Evolutionary conservation across 1,284 basidiomycete species (phyloP), one percentile per base, ranked within the genome.

Genomic region (Ceratobasidium sp.): DNA sequence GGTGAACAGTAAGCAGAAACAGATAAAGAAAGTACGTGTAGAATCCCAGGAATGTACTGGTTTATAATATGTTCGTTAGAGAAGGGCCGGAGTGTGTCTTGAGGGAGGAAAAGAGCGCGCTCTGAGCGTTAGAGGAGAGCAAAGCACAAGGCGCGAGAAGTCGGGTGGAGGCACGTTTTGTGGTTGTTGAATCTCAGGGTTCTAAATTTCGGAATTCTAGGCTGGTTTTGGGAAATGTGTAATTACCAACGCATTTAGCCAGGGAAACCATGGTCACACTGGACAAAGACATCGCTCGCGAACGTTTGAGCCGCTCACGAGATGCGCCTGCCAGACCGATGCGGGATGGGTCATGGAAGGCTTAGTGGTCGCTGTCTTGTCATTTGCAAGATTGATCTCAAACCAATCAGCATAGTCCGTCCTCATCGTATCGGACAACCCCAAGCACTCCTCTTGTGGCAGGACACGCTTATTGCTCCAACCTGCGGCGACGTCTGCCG

Each of bases 161-260:
- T n/a, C n/a, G 23, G 57, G 57, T 38, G 59, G 35, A 67, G 64
- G 49, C 64, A 67, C 64, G 64, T 67, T 67, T 67, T 67, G 64
- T 67, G 32, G 64, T 67, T 67, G 64, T 67, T 67, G 64, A 67
- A 32, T 9, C 64, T 67, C 64, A 67, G 64, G 64, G 64, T 59
- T 50, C 64, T 58, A 21, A 32, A 35, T 52, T 54, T 43, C 26
- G n/a, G 32, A 43, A 49, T 67, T 67, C 64, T 55, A 9, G 49
- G 14, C 47, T n/a, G 32, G 32, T 38, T 44, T 41, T 1, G 64
- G 11, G 38, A 41, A 5, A 13, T n/a, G 47, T 43, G 16, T 26
- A 21, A 8, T 26, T 30, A 44, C 18, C 43, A 11, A 44, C 43
- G 43, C 18, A 11, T 44, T 18, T 44, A 49, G 47, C 47, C 47